Base-by-base conservation (phyloP, 2,329 filamentous ascomycete species). In the Ophiocordyceps polyrhachis-furcata region DNA sequence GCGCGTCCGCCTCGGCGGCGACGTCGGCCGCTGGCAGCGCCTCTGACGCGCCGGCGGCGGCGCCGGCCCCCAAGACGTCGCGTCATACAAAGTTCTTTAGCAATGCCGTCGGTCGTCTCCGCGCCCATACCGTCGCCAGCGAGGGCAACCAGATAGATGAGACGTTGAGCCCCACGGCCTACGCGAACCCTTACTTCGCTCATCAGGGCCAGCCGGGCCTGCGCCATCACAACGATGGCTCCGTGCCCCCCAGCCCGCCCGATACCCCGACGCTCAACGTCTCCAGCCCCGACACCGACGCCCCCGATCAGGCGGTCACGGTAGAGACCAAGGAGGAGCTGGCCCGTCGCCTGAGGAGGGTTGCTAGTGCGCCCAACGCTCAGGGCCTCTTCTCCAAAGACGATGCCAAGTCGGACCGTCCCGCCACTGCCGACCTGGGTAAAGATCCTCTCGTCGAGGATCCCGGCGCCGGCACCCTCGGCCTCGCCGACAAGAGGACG, bases 131-230 rank as follows among this genome's bases (percentile, higher is more conserved):
- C 23, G 84, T 93, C 46, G 85, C 85, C 52, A 94, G 87, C 64
- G 89, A 95, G 64, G 88, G 88, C 53, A 87, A 95, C 58, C 76
- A 81, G 47, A 73, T 95, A 51, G 89, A 95, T 53, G 88, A 95
- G 62, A 71, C 76, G 49, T 72, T 93, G 56, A 94, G 88, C 57
- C 91, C 91, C 23, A 96, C 87, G 5, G 89, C 88, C 44, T 79
- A 89, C 58, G 89, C 87, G 51, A 98, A 98, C 61, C 91, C 91
- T 17, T 98, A 98, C 65, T 98, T 96, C 62, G 83, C 80, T 52
- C 91, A 96, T 60, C 91, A 98, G 65, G 91, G 91, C 46, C 87
- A 87, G 54, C 91, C 91, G 4, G 84, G 85, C 51, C 70, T 96
- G 55, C 81, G 89, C 58, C 91, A 98, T 66, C 87, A 93, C 67